Conservation (phyloP, 257 asterid species). For the Craterostigma plantagineum region DNA sequence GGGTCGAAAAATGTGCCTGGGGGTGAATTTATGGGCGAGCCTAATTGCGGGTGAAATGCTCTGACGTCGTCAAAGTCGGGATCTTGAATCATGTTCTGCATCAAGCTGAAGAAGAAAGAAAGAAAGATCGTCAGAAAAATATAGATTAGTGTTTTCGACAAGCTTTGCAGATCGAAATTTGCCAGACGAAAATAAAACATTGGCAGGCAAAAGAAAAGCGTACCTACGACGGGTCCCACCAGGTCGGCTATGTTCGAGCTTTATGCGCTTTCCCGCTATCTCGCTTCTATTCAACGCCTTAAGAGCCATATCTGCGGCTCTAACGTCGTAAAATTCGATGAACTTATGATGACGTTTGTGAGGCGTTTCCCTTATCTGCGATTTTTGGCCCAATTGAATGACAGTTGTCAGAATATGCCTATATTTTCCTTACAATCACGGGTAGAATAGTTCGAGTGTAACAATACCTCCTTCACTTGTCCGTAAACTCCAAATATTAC, state of each 20-base stretch:
- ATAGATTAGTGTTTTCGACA: too few species aligned
- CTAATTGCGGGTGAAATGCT: conserved; percentile 40
- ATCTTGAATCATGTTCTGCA: conserved; percentile 80
- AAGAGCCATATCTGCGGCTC: conserved; percentile 83
- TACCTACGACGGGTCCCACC: conserved; percentile 90
- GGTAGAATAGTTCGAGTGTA: too few species aligned
- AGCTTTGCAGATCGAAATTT: too few species aligned
- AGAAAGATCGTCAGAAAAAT: too few species aligned
- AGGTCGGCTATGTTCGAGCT: conserved; percentile 81
- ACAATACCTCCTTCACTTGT: conserved; percentile 64
- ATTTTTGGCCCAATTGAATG: too few species aligned
- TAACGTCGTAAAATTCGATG: conserved; percentile 63
- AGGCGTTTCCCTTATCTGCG: conserved; percentile 90
- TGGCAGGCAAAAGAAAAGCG: not conserved
- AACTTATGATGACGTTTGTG: conserved; percentile 91
- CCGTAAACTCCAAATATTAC: conserved; percentile 67
- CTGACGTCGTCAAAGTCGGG: conserved; percentile 68
- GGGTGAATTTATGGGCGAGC: conserved; percentile 86
- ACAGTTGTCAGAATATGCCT: too few species aligned
- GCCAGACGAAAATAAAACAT: too few species aligned
- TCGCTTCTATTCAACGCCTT: conserved; percentile 59
- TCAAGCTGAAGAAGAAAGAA: conserved; percentile 47
- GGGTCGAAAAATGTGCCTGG: conserved; percentile 37
- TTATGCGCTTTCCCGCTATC: conserved; percentile 78
- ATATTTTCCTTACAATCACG: too few species aligned